Conservation (phyloP, 2,329 filamentous ascomycete genomes). For the Trichoderma arundinaceum region DNA sequence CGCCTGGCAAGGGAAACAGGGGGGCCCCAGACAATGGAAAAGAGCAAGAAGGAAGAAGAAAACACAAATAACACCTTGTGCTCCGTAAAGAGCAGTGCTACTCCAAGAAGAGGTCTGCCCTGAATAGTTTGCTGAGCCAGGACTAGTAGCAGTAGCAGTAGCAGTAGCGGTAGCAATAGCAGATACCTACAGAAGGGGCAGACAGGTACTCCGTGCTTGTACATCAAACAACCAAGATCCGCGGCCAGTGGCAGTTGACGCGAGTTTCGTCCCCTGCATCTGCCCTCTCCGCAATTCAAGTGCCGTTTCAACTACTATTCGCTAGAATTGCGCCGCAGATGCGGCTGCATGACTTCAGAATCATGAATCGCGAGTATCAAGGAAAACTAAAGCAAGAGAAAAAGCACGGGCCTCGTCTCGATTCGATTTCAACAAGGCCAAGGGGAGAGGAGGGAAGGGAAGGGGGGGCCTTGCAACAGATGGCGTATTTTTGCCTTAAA, state of each 20-base stretch:
- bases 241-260: too few species aligned
- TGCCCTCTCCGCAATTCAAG: too few species aligned
- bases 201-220: too few species aligned
- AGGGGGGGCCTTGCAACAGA: background rate
- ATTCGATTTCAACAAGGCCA: background rate
- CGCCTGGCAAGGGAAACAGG: constrained; percentile 4
- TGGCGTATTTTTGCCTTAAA: constrained; percentile 20
- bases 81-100: background rate
- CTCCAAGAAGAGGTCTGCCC: too few species aligned
- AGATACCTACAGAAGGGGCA: too few species aligned
- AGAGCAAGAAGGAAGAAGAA: background rate
- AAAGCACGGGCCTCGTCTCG: constrained; percentile 6
- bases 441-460: background rate
- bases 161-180: too few species aligned
- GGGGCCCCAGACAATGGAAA: background rate
- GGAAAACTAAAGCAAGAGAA: background rate
- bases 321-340: background rate
- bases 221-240: too few species aligned
- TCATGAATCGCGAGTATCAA: constrained; percentile 1
- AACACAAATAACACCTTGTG: background rate
- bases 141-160: too few species aligned
- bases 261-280: too few species aligned
- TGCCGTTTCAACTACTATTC: too few species aligned
- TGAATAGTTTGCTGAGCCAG: too few species aligned
- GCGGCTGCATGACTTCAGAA: background rate